phyloP scores from a whole-genome alignment of 129 eudicot genomes.

The Chrysanthemum seticuspe region DNA sequence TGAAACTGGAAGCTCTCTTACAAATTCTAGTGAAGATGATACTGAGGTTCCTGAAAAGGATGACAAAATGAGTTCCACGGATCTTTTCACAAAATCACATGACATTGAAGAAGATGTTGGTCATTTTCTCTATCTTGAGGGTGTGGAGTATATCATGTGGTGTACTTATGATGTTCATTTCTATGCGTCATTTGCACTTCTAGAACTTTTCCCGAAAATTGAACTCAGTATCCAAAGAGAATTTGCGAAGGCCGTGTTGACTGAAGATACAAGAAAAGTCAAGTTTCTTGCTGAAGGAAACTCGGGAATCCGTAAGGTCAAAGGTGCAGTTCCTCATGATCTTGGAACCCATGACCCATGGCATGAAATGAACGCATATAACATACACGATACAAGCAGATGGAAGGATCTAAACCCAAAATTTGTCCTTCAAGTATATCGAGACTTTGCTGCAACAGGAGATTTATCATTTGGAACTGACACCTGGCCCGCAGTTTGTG shows the following conservation, averaged over 20 bases:
- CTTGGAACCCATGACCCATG: constrained; percentile 98
- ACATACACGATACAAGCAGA: constrained; percentile 90
- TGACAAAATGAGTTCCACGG: constrained; percentile 15
- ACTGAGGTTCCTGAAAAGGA: constrained; percentile 21
- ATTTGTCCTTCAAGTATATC: constrained; percentile 90
- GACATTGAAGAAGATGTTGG: constrained; percentile 72
- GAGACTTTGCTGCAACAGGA: constrained; percentile 88
- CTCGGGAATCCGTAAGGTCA: constrained; percentile 81
- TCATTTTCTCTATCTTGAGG: constrained; percentile 80
- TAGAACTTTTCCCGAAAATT: constrained; percentile 83
- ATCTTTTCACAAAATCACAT: constrained; percentile 9
- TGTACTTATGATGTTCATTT: constrained; percentile 98
- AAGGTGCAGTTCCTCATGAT: constrained; percentile 96
- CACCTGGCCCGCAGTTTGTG: constrained; percentile 93
- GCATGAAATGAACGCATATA: constrained; percentile 98
- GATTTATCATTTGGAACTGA: constrained; percentile 75
- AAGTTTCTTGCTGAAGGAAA: constrained; percentile 87
- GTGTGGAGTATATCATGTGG: constrained; percentile 98
- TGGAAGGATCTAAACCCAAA: constrained; percentile 98
- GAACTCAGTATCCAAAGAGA: constrained; percentile 93
- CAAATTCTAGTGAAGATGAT: constrained; percentile 39
- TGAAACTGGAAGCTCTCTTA: constrained; percentile 24
- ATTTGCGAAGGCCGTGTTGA: constrained; percentile 84
- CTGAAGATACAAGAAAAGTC: constrained; percentile 78
- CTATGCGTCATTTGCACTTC: constrained; percentile 95